Conservation (phyloP, 306 rosid species). For the Cicer judaicum region DNA sequence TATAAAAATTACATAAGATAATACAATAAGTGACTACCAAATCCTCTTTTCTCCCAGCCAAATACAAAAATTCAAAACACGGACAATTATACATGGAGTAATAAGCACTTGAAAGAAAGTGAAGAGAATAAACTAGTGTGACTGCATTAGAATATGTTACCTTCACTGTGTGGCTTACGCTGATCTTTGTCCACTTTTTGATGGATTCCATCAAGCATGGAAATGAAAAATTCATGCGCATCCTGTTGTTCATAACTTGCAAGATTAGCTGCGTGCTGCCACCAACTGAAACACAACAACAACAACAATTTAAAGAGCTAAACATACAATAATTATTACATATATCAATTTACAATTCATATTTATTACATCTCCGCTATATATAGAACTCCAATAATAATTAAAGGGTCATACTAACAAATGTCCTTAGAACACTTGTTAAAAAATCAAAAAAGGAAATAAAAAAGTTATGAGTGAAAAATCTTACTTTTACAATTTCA, state of each 20-base stretch:
- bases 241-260: slow-evolving; percentile 98
- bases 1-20: slow-evolving; percentile 13
- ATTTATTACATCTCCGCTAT: not conserved
- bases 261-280: slow-evolving; percentile 95
- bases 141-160: slow-evolving; percentile 50
- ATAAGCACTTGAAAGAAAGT: slow-evolving; percentile 4
- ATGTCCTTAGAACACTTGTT: too few relatives aligned
- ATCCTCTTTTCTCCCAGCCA: not conserved
- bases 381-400: not conserved
- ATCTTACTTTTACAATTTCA: too few relatives aligned
- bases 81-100: not conserved
- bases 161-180: slow-evolving; percentile 72
- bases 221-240: slow-evolving; percentile 97
- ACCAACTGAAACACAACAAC: slow-evolving; percentile 71
- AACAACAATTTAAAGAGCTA: slow-evolving; percentile 18
- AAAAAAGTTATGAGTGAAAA: not conserved
- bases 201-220: slow-evolving; percentile 94
- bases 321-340: slow-evolving; percentile 16
- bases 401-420: too few relatives aligned
- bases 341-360: not conserved
- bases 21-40: not conserved
- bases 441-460: not conserved
- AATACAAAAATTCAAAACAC: not conserved
- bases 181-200: slow-evolving; percentile 86
- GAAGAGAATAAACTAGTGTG: slow-evolving; percentile 23